Evolutionary conservation across 225 moss, liverwort and hornwort genomes (phyloP), one percentile per base, ranked within the genome.

Genomic region (Sphagnum tenellum): DNA sequence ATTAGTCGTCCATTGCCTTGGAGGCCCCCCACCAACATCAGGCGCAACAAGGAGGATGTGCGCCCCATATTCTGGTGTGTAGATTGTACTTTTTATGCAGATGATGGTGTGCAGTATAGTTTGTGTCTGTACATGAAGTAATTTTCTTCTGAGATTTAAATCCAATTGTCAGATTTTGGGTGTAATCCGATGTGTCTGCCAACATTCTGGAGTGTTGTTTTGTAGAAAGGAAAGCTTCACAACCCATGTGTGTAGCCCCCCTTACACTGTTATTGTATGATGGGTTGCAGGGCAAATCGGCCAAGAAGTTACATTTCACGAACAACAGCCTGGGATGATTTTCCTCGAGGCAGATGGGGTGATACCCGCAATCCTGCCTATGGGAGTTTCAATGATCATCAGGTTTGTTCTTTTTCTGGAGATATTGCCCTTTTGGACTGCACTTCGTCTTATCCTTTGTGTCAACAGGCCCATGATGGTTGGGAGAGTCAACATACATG

Each of bases 331-430:
- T 96, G 95, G 95, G 92, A 92, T 66, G 92, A 96, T 68, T 96
- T 89, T 55, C 95, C 92, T n/a, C 88, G 82, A 64, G 95, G 95
- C 44, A 82, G 92, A 47, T 96, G 95, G 95, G 95, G 95, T 50
- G 89, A 96, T 60, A 77, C 81, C 55, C 85, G 86, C 47, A 90
- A 79, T 66, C 92, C 95, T 65, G 89, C 89, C 7, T 96, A 92
- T 70, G 95, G 95, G 47, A 88, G 88, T 72, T 58, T 96, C 47
- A 96, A 74, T 74, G 92, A 96, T 64, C 89, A 96, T 67, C 92
- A 96, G 89, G 95, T 95, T n/a, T 50, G 80, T 73, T 3, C 11
- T 48, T 44, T 65, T 51, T 46, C n/a, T 14, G 3, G 7, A 60
- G 45, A 60, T 29, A 29, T 29, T 29, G 29, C 29, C 29, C 29